phyloP scores from a whole-genome alignment of 768 basidiomycete species.

The Hypsizygus marmoreus region DNA sequence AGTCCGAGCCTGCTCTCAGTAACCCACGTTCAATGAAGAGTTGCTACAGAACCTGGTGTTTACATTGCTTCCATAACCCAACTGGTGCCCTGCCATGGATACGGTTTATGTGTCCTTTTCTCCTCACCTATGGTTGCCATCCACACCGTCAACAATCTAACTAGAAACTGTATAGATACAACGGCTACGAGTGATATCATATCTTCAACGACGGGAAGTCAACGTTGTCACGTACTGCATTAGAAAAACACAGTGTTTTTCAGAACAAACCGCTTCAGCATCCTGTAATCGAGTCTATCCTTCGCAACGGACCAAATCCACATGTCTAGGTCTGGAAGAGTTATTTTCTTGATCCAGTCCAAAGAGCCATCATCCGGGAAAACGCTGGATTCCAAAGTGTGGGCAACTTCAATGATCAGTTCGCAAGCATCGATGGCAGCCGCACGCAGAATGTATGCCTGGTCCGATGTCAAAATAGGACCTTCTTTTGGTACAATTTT shows the following conservation, averaged over 20 bases:
- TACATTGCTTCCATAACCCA: no score
- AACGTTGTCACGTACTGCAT: slow-evolving; percentile 11
- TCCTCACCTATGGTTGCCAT: no score
- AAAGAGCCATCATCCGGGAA: slow-evolving; percentile 24
- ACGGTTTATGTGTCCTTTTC: no score
- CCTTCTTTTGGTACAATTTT: slow-evolving; percentile 36
- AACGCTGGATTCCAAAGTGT: slow-evolving; percentile 27
- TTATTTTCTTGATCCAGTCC: slow-evolving; percentile 58
- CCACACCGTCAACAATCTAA: no score
- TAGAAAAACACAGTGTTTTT: slow-evolving; percentile 72
- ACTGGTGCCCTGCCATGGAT: no score
- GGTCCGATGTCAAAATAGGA: slow-evolving; percentile 56
- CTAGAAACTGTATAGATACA: no score
- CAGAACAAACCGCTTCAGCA: slow-evolving; percentile 66
- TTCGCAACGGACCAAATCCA: slow-evolving; percentile 89
- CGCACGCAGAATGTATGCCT: slow-evolving; percentile 75
- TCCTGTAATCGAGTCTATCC: slow-evolving; percentile 70
- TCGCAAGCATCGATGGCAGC: slow-evolving; percentile 82
- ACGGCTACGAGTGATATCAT: neutral
- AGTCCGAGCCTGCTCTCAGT: no score
- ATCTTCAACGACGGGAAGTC: neutral
- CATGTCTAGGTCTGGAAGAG: slow-evolving; percentile 62
- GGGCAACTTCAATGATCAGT: slow-evolving; percentile 59
- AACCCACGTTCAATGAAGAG: no score
- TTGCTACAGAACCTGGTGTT: no score